These are phyloP conservation scores for Chionographis japonica DNA, from an alignment of 106 monocot species.

Conservation along the genomic window DNA sequence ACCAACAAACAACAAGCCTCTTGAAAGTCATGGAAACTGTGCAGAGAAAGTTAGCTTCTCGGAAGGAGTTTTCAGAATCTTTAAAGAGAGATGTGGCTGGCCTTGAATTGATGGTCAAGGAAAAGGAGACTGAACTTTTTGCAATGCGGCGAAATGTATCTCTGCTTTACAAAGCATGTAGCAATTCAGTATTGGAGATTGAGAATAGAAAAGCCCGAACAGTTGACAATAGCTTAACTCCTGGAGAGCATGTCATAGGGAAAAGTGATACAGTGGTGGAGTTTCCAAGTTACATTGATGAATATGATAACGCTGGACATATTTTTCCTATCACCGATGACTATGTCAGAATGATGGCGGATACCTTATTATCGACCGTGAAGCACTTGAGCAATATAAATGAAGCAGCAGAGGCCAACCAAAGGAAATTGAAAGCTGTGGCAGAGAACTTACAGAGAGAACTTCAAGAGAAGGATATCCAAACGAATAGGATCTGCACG, in stretches of 20 bases:
- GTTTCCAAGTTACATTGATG: conserved; percentile 13
- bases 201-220: conserved; percentile 32
- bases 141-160: conserved; percentile 33
- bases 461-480: conserved; percentile 73
- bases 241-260: conserved; percentile 6
- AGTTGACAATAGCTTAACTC: conserved; percentile 11
- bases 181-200: conserved; percentile 43
- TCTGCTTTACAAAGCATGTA: conserved; percentile 73
- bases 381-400: conserved; percentile 21
- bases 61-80: conserved; percentile 37
- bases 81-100: conserved; percentile 29
- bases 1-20: conserved; percentile 32
- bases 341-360: conserved; percentile 33
- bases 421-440: conserved; percentile 46
- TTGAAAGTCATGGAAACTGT: conserved; percentile 27
- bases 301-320: conserved; percentile 10
- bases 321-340: conserved; percentile 28
- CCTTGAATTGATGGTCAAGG: conserved; percentile 35
- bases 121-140: conserved; percentile 55
- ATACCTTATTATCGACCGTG: conserved; percentile 39
- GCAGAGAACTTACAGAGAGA: conserved; percentile 68
- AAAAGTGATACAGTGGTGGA: conserved; percentile 5
- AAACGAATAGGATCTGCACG: conserved; percentile 45
- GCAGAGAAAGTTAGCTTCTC: conserved; percentile 31
- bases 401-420: conserved; percentile 26